Evolutionary conservation across 371 early-diverging fungal genomes (phyloP).

Genomic region (Entomophthora muscae): DNA sequence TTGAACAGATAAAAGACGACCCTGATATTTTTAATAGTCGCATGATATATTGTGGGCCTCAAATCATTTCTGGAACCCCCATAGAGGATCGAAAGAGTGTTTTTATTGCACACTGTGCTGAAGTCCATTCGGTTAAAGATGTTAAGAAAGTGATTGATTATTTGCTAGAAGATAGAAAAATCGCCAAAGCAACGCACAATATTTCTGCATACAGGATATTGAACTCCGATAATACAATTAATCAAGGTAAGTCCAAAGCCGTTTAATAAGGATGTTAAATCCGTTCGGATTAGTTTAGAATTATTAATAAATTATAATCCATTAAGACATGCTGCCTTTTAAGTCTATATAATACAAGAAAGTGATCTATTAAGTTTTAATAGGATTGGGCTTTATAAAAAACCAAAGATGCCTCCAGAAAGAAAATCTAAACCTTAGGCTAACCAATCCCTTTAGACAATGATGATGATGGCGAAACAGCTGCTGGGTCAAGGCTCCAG

Average conservation of each 20-base stretch:
- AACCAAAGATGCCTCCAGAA: too few species aligned
- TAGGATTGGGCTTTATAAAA: too few species aligned
- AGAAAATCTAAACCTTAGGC: neutral
- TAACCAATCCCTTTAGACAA: constrained; percentile 22
- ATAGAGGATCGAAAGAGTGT: constrained; percentile 63
- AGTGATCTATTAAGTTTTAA: too few species aligned
- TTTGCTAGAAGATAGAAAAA: constrained; percentile 49
- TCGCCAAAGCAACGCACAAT: constrained; percentile 77
- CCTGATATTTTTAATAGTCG: too few species aligned
- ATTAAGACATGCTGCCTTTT: too few species aligned
- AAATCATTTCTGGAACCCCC: constrained; percentile 20
- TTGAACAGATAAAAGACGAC: too few species aligned
- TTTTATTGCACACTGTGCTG: constrained; percentile 68
- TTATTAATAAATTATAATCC: too few species aligned
- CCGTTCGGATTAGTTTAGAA: too few species aligned
- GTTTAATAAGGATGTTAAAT: too few species aligned
- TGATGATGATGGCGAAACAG: constrained; percentile 69
- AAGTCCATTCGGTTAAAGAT: constrained; percentile 32
- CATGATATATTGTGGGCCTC: too few species aligned
- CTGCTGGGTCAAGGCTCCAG: constrained; percentile 54
- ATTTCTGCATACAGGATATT: constrained; percentile 73
- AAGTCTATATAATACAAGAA: too few species aligned
- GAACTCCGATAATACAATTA: constrained; percentile 25
- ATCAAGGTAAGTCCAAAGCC: too few species aligned
- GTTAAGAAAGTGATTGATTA: constrained; percentile 34